phyloP scores from a whole-genome alignment of 805 yeast species.

The Isabelozyma pseudorhagii region DNA sequence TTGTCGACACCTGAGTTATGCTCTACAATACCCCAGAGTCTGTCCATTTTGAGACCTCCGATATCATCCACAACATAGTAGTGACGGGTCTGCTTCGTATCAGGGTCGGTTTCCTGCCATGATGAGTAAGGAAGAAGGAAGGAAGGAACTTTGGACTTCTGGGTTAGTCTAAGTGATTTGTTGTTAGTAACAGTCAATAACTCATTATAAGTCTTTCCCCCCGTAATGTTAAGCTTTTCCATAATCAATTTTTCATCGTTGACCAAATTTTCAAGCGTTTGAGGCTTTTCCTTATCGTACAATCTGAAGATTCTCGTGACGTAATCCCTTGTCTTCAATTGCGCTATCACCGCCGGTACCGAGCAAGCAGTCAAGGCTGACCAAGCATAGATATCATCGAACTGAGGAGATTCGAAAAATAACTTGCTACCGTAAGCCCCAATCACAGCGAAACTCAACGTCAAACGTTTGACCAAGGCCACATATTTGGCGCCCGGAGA shows the following conservation, averaged over 20 bases:
- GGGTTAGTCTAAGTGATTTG: constrained; percentile 32
- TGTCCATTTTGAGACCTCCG: constrained; percentile 81
- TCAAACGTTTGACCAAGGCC: constrained; percentile 58
- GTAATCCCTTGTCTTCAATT: constrained; percentile 58
- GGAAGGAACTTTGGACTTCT: constrained; percentile 11
- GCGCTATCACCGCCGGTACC: constrained; percentile 49
- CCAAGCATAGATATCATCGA: constrained; percentile 47
- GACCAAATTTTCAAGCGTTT: constrained; percentile 59
- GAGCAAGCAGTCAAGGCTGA: constrained; percentile 48
- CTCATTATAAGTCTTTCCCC: constrained; percentile 62
- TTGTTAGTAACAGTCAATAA: constrained; percentile 47
- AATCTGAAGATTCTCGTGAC: constrained; percentile 71
- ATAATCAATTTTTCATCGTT: constrained; percentile 62
- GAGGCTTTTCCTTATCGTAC: constrained; percentile 60
- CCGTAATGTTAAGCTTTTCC: constrained; percentile 66
- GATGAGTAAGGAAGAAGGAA: constrained; percentile 24
- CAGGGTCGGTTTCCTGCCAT: constrained; percentile 39
- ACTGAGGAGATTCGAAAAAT: constrained; percentile 50
- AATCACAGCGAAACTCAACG: constrained; percentile 57
- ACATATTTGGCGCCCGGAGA: constrained; percentile 63
- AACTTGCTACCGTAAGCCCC: constrained; percentile 65
- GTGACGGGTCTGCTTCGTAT: constrained; percentile 30
- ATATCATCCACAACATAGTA: constrained; percentile 68
- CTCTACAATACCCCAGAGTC: constrained; percentile 83
- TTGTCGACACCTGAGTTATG: constrained; percentile 61